A percentile compares a stretch with the other conserved stretches of the same genome.
Conservation (phyloP, 2,329 filamentous ascomycete species). For the Chaetomiaceae sp. region DNA sequence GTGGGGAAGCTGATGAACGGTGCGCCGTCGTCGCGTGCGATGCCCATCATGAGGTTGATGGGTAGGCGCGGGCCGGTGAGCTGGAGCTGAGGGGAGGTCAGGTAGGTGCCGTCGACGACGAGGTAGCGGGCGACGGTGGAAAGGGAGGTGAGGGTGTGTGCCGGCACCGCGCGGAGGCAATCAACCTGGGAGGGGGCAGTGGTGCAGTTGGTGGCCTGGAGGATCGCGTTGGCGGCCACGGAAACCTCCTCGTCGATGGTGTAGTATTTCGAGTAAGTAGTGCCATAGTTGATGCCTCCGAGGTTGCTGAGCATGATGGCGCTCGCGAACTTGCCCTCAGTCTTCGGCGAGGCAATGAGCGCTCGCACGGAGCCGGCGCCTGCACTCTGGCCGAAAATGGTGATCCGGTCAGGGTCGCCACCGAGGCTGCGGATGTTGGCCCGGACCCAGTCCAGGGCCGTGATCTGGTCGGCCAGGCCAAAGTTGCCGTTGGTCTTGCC, state of each 20-base stretch:
- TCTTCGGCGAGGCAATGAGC: conserved; percentile 42
- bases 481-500: conserved; percentile 43
- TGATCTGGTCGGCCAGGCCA: conserved; percentile 43
- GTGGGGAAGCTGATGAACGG: conserved; percentile 45
- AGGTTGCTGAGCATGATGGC: conserved; percentile 40
- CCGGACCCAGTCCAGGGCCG: conserved; percentile 44
- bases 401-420: conserved; percentile 50
- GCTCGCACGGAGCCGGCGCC: conserved; percentile 47
- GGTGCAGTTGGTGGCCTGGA: conserved; percentile 47
- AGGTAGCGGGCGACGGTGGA: conserved; percentile 41
- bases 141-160: conserved; percentile 35
- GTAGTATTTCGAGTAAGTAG: conserved; percentile 52
- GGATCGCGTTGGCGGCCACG: conserved; percentile 44
- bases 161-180: conserved; percentile 45
- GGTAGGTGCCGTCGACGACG: conserved; percentile 52
- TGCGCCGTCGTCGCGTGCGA: conserved; percentile 48
- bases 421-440: conserved; percentile 49
- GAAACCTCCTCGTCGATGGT: conserved; percentile 47
- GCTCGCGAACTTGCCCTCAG: conserved; percentile 40
- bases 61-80: conserved; percentile 42
- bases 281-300: conserved; percentile 46
- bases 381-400: conserved; percentile 50
- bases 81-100: conserved; percentile 41
- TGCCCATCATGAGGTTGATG: conserved; percentile 51
- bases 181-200: conserved; percentile 42